Base-by-base conservation (phyloP, 352 stramenopile species). In the Pythium oligandrum region DNA sequence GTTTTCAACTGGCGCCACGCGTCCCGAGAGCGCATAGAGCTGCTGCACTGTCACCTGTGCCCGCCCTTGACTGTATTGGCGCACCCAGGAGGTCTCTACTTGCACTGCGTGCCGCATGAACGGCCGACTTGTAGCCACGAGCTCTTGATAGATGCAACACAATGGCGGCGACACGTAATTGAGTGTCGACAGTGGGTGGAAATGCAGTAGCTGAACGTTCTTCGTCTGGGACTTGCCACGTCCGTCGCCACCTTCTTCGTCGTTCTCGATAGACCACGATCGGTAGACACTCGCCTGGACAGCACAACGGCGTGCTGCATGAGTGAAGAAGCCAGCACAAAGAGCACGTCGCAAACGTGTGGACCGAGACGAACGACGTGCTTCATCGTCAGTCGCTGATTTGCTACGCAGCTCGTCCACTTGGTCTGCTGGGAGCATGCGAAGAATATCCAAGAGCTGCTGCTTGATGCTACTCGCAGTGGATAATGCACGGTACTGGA, bases 131-230 rank as follows among this genome's bases (percentile, higher is more conserved):
- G 79, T 90, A 40, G 73, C 64, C 32, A 90, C 78, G 38, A 93
- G 72, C 51, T 93, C 78, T 2, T 88, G 78, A 50, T 83, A 90
- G 2, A 93, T 52, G 45, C 79, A 90, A 44, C 57, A 75, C 47
- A 72, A 58, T 4, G 83, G 83, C 26, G 74, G 64, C 3, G 68
- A 45, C 9, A 71, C 57, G 52, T 73, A 75, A 30, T 68, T 59
- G 44, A 90, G 68, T 33, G 60, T 62, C 31, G 78, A 90, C 33
- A 83, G 64, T 32, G 83, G 83, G 44, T 93, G 83, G 6, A 89
- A 63, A 52, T 90, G 78, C 35, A 87, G 66, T 11, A 93, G 61
- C 35, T 81, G 73, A 4, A 67, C 64, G 4, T 64, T n/a, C 11
- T 30, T 43, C 1, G 4, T 35, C 6, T 51, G 44, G 40, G 36